A percentile compares a stretch with the other conserved stretches of the same genome.
These are phyloP conservation scores for Incumbomyces delicatus DNA, from an alignment of 2,329 filamentous ascomycete genomes.

Conservation along the genomic window DNA sequence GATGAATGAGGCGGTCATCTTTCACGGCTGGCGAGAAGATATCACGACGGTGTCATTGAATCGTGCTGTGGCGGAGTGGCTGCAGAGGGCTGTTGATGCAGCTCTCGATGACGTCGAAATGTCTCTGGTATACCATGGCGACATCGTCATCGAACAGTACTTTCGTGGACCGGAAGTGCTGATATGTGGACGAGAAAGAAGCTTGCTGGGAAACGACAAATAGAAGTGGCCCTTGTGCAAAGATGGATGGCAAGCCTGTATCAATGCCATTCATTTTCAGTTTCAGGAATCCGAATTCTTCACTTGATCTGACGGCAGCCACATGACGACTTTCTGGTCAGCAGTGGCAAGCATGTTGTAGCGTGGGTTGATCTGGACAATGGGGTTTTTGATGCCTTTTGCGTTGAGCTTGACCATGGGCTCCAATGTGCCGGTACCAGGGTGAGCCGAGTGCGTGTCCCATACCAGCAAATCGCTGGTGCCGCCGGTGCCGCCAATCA, in stretches of 20 bases:
- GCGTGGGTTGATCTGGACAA: constrained; percentile 80
- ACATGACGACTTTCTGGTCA: constrained; percentile 72
- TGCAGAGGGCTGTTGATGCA: constrained; percentile 36
- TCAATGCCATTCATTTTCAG: background rate
- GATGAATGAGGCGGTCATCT: constrained; percentile 61
- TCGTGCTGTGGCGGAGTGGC: constrained; percentile 54
- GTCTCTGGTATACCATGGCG: constrained; percentile 23
- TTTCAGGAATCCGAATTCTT: constrained; percentile 17
- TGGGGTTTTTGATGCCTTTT: constrained; percentile 51
- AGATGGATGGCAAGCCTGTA: too few relatives aligned
- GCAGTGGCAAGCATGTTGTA: constrained; percentile 88
- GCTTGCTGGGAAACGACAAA: constrained; percentile 58
- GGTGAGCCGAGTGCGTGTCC: constrained; percentile 59
- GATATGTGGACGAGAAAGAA: constrained; percentile 55
- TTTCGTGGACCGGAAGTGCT: constrained; percentile 53
- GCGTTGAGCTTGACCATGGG: constrained; percentile 32
- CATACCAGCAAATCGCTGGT: constrained; percentile 70
- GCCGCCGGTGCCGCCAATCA: constrained; percentile 65
- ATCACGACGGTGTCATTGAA: constrained; percentile 64
- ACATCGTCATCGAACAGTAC: constrained; percentile 29
- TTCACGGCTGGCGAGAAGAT: constrained; percentile 57
- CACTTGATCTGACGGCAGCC: constrained; percentile 46
- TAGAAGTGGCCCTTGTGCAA: background rate
- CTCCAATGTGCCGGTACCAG: constrained; percentile 49
- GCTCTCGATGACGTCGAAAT: constrained; percentile 12